These are phyloP conservation scores for Solanum chmielewskii DNA, from an alignment of 257 asterid genomes.

Conservation along the genomic window DNA sequence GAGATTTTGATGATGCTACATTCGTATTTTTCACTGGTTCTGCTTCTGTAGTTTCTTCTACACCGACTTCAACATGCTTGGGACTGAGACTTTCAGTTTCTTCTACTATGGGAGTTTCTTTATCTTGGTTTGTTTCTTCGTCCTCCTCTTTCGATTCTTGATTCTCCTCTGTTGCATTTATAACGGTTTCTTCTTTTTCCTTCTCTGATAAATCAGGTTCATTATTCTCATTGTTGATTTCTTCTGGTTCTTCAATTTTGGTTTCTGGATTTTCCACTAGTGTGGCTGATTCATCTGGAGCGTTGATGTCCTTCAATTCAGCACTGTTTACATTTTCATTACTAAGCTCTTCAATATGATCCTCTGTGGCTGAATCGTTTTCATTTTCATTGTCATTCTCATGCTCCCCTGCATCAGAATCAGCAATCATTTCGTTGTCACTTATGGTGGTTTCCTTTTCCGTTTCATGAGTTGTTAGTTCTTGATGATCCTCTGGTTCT, in stretches of 20 bases:
- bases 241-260: constrained; percentile 10
- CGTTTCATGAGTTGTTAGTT: constrained; percentile 3
- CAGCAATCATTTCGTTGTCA: constrained; percentile 2
- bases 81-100: not conserved
- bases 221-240: not conserved
- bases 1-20: constrained; percentile 3
- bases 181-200: not conserved
- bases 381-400: not conserved
- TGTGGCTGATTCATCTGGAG: constrained; percentile 5
- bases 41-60: not conserved
- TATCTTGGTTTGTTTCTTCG: not conserved
- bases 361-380: not conserved
- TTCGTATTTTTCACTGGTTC: not conserved
- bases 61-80: not conserved
- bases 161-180: not conserved
- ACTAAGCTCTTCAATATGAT: not conserved
- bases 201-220: not conserved
- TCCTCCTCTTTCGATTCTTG: not conserved
- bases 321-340: constrained; percentile 3
- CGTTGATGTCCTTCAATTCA: constrained; percentile 5
- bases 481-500: constrained; percentile 25
- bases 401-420: constrained; percentile 3
- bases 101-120: not conserved
- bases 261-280: constrained; percentile 2
- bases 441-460: not conserved